These are phyloP conservation scores for Cercis canadensis DNA, from an alignment of 306 rosid species.

Conservation along the genomic window DNA sequence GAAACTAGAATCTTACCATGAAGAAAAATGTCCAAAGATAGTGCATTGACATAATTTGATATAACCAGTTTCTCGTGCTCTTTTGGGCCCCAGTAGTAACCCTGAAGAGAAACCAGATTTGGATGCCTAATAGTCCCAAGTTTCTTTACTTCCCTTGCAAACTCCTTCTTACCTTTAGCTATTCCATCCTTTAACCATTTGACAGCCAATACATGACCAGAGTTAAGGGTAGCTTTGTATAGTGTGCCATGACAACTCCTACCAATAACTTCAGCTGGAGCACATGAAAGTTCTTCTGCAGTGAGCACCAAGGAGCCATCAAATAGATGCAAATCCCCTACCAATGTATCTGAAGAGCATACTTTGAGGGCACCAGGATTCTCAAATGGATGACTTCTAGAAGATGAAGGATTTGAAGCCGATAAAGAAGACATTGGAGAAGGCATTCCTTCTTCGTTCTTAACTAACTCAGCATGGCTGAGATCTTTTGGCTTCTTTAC, in stretches of 20 bases:
- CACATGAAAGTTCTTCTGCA: conserved; percentile 76
- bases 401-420: conserved; percentile 65
- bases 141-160: conserved; percentile 76
- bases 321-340: conserved; percentile 72
- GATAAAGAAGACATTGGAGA: conserved; percentile 63
- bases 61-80: conserved; percentile 76
- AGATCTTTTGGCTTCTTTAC: conserved; percentile 40
- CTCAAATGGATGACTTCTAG: conserved; percentile 55
- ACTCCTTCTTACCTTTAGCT: conserved; percentile 79
- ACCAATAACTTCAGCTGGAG: conserved; percentile 74
- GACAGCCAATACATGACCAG: conserved; percentile 71
- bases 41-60: conserved; percentile 68
- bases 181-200: conserved; percentile 83
- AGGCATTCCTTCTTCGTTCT: conserved; percentile 51
- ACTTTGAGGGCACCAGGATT: conserved; percentile 47
- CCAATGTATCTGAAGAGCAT: conserved; percentile 65
- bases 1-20: conserved; percentile 56
- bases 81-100: conserved; percentile 75
- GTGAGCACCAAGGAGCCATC: conserved; percentile 67
- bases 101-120: conserved; percentile 67
- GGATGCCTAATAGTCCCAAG: conserved; percentile 83
- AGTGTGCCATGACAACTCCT: conserved; percentile 85
- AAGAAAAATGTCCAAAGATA: conserved; percentile 69
- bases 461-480: conserved; percentile 42
- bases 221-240: conserved; percentile 71